These are phyloP conservation scores for Akanthomyces lecanii DNA, from an alignment of 2,329 filamentous ascomycete species.

Conservation along the genomic window DNA sequence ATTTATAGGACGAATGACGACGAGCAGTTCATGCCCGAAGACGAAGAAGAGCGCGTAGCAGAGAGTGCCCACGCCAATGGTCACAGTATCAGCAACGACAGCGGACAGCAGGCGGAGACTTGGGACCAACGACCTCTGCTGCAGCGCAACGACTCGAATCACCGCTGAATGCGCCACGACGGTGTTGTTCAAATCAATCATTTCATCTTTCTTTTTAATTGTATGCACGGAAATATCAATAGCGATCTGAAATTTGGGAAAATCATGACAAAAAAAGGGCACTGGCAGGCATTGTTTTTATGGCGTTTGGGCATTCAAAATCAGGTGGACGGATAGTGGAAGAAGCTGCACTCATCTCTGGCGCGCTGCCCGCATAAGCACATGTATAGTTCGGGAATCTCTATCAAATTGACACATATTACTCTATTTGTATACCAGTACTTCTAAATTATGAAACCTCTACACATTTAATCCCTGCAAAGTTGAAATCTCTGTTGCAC, in stretches of 20 bases:
- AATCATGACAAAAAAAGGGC: constrained; percentile 11
- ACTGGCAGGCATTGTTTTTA: background rate
- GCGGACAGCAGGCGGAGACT: constrained; percentile 27
- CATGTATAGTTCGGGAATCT: background rate
- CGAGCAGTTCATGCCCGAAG: constrained; percentile 33
- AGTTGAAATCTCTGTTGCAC: background rate
- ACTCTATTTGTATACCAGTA: background rate
- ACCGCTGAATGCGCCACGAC: background rate
- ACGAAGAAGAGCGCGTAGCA: constrained; percentile 26
- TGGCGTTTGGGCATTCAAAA: constrained; percentile 8
- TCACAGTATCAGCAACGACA: constrained; percentile 19
- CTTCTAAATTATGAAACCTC: background rate
- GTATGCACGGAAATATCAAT: background rate
- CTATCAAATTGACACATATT: background rate
- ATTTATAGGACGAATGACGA: constrained; percentile 55
- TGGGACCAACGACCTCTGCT: constrained; percentile 41
- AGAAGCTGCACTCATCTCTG: background rate
- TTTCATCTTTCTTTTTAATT: background rate
- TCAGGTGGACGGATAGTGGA: background rate
- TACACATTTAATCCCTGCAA: background rate
- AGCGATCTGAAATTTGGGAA: constrained; percentile 1
- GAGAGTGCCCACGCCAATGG: constrained; percentile 25
- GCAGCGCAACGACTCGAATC: constrained; percentile 27
- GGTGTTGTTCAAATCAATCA: background rate
- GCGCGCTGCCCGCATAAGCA: background rate